A percentile compares a stretch with the other conserved stretches of the same genome.
phyloP scores from a whole-genome alignment of 129 eudicot species.

The Oenanthe sinensis region DNA sequence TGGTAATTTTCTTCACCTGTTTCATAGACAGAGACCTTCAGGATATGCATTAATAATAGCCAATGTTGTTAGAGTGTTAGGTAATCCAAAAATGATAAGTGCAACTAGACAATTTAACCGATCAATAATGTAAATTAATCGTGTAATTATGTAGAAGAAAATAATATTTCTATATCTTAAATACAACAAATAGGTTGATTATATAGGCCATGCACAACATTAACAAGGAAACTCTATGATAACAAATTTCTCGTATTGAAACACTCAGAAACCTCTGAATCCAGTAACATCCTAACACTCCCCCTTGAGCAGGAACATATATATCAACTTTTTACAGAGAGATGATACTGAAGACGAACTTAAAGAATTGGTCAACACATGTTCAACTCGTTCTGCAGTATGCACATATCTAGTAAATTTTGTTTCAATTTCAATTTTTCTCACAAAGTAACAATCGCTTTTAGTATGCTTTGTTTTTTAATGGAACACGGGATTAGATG shows the following conservation, averaged over 20 bases:
- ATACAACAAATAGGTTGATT: background rate
- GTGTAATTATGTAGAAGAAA: background rate
- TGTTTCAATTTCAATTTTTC: background rate
- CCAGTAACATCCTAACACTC: background rate
- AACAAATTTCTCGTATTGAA: background rate
- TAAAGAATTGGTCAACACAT: background rate
- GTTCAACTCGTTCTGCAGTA: background rate
- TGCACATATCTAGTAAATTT: too few relatives aligned
- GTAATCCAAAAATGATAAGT: background rate
- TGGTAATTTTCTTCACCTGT: constrained; percentile 2
- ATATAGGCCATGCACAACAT: background rate
- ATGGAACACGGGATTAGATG: background rate
- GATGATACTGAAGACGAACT: background rate
- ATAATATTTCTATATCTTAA: background rate
- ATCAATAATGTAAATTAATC: background rate
- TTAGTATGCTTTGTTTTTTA: too few relatives aligned
- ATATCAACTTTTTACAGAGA: background rate
- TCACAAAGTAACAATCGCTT: background rate
- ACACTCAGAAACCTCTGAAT: background rate
- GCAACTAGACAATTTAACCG: background rate
- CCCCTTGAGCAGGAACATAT: background rate
- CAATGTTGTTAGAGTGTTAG: background rate
- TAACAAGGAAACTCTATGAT: background rate
- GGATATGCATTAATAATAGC: background rate
- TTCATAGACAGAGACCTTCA: background rate